These are phyloP conservation scores for Silene coronaria DNA, from an alignment of 179 eudicot species.

Conservation along the genomic window DNA sequence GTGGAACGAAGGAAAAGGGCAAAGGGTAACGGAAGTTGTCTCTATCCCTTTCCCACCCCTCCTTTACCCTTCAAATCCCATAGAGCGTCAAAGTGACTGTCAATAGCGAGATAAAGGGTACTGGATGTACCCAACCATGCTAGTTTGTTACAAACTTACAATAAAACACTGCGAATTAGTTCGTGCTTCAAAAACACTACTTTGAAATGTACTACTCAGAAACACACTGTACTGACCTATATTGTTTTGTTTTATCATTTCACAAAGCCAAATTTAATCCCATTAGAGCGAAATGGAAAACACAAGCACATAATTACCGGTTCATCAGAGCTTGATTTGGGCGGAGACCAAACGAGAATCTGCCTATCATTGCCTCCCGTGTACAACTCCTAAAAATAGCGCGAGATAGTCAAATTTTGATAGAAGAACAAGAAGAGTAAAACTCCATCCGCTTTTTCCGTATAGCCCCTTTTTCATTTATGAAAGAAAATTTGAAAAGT, in stretches of 20 bases:
- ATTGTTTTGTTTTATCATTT: background rate
- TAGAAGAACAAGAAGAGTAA: background rate
- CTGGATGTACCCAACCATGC: background rate
- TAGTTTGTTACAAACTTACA: background rate
- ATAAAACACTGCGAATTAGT: background rate
- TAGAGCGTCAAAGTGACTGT: background rate
- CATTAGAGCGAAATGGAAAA: background rate
- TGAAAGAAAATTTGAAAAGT: no score
- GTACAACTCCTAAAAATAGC: slow-evolving; percentile 60
- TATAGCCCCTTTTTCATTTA: no score
- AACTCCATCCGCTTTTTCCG: no score
- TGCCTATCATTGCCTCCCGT: slow-evolving; percentile 87
- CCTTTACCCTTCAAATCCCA: background rate
- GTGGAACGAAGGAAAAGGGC: no score
- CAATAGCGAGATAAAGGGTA: background rate
- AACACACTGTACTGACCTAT: background rate
- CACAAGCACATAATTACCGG: slow-evolving; percentile 29
- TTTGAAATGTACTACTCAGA: background rate
- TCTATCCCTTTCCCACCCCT: no score
- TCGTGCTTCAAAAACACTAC: background rate
- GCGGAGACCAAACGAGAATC: slow-evolving; percentile 88
- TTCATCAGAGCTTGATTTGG: slow-evolving; percentile 41
- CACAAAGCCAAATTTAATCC: no score
- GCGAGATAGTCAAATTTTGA: background rate
- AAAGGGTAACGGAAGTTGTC: no score